Percentiles rank a stretch among this genome's conserved stretches.
These are phyloP conservation scores for Yueomyces sp. DNA, from an alignment of 805 yeast species.

Conservation along the genomic window DNA sequence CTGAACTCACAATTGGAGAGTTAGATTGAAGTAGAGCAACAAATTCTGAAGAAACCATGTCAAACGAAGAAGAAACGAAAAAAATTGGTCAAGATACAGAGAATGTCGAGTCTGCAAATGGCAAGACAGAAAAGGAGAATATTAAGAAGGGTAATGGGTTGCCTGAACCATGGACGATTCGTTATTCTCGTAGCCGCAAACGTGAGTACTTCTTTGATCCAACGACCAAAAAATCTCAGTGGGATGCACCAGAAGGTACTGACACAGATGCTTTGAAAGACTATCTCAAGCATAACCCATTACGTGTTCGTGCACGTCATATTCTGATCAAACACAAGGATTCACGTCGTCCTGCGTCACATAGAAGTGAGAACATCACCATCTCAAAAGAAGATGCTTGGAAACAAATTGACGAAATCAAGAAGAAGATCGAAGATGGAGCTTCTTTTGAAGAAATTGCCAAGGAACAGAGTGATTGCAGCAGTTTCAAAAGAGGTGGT, in stretches of 20 bases:
- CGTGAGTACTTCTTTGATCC: conserved; percentile 75
- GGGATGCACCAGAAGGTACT: conserved; percentile 88
- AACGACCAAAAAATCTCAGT: conserved; percentile 56
- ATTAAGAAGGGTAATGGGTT: conserved; percentile 38
- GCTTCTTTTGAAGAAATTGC: conserved; percentile 62
- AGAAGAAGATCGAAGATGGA: conserved; percentile 35
- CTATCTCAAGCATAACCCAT: conserved; percentile 45
- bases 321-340: conserved; percentile 70
- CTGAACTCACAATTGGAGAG: no score
- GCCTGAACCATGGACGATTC: conserved; percentile 75
- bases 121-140: conserved; percentile 13
- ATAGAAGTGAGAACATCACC: conserved; percentile 71
- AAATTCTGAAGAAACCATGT: no score
- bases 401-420: conserved; percentile 42
- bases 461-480: conserved; percentile 73
- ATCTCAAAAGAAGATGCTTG: conserved; percentile 75
- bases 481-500: conserved; percentile 76
- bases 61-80: no score
- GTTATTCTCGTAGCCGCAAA: conserved; percentile 64
- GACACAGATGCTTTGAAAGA: conserved; percentile 43
- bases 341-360: conserved; percentile 82
- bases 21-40: no score
- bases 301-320: conserved; percentile 69
- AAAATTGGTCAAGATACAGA: neutral
- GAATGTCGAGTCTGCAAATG: neutral